phyloP scores from a whole-genome alignment of 2,329 filamentous ascomycete genomes.

The Bipolaris cookei region DNA sequence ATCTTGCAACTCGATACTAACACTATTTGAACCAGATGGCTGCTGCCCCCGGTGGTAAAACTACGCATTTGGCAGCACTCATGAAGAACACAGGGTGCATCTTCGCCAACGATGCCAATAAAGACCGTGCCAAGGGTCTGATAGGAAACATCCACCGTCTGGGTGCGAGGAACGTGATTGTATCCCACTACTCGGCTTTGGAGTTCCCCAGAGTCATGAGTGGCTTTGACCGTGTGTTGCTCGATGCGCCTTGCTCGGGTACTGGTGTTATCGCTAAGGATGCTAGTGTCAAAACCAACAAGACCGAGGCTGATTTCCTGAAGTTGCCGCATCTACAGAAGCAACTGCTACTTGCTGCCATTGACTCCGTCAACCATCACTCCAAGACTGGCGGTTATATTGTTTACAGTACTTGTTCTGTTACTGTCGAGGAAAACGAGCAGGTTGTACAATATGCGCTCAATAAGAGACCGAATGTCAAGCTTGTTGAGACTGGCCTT shows the following conservation, averaged over 20 bases:
- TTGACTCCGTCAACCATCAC: conserved; percentile 90
- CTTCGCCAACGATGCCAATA: conserved; percentile 96
- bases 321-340: conserved; percentile 93
- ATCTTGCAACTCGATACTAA: not conserved
- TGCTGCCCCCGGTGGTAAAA: conserved; percentile 93
- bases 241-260: conserved; percentile 94
- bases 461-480: conserved; percentile 88
- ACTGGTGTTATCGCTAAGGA: conserved; percentile 98
- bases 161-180: conserved; percentile 90
- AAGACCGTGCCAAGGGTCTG: conserved; percentile 90
- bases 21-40: conserved; percentile 3
- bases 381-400: conserved; percentile 94
- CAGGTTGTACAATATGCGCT: conserved; percentile 92
- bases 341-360: conserved; percentile 88
- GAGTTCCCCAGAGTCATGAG: conserved; percentile 95
- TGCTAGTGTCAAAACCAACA: conserved; percentile 88
- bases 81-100: conserved; percentile 98
- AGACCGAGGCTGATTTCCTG: conserved; percentile 94
- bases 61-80: conserved; percentile 91
- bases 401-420: conserved; percentile 95
- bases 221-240: conserved; percentile 91
- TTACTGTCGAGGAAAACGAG: conserved; percentile 94
- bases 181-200: conserved; percentile 93
- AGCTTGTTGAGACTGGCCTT: conserved; percentile 88
- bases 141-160: conserved; percentile 96